A percentile compares a stretch with the other conserved stretches of the same genome.
These are phyloP conservation scores for Aureobasidium leucospermi DNA, from an alignment of 2,329 filamentous ascomycete species.

Conservation along the genomic window DNA sequence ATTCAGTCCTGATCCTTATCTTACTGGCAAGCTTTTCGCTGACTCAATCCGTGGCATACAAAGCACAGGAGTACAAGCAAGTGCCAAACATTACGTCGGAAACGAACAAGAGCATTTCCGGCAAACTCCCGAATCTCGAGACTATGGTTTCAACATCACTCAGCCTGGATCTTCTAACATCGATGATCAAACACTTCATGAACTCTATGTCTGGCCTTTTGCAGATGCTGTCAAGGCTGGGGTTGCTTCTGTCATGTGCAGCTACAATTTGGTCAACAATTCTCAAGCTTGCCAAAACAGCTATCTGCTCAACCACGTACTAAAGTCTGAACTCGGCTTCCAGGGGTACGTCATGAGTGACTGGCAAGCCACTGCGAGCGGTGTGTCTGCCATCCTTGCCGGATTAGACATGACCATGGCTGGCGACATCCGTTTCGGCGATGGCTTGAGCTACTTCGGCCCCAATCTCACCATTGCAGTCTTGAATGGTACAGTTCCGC, in stretches of 20 bases:
- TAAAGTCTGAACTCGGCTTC: slow-evolving; percentile 65
- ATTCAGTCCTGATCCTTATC: slow-evolving; percentile 33
- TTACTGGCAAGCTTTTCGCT: slow-evolving; percentile 36
- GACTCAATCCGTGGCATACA: slow-evolving; percentile 35
- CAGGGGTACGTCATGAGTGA: slow-evolving; percentile 62
- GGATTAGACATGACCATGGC: slow-evolving; percentile 64
- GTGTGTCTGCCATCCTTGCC: slow-evolving; percentile 50
- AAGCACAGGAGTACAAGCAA: slow-evolving; percentile 34
- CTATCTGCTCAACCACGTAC: slow-evolving; percentile 55
- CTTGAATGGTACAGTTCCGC: slow-evolving; percentile 22
- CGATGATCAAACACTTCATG: slow-evolving; percentile 49
- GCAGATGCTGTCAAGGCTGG: slow-evolving; percentile 53
- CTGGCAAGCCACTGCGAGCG: slow-evolving; percentile 58
- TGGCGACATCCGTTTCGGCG: slow-evolving; percentile 31
- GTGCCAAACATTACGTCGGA: slow-evolving; percentile 48
- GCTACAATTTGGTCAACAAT: slow-evolving; percentile 57
- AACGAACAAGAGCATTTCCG: slow-evolving; percentile 53
- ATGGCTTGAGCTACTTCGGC: slow-evolving; percentile 20
- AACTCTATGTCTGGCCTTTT: slow-evolving; percentile 56
- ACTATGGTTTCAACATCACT: slow-evolving; percentile 34
- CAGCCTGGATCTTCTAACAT: slow-evolving; percentile 55
- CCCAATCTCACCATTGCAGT: slow-evolving; percentile 22
- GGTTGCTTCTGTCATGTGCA: slow-evolving; percentile 51
- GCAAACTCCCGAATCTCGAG: slow-evolving; percentile 26
- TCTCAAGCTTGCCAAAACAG: slow-evolving; percentile 57